A percentile compares a stretch with the other conserved stretches of the same genome.
Conservation (phyloP, 2,329 filamentous ascomycete species). For the Paraconiothyrium sp. region DNA sequence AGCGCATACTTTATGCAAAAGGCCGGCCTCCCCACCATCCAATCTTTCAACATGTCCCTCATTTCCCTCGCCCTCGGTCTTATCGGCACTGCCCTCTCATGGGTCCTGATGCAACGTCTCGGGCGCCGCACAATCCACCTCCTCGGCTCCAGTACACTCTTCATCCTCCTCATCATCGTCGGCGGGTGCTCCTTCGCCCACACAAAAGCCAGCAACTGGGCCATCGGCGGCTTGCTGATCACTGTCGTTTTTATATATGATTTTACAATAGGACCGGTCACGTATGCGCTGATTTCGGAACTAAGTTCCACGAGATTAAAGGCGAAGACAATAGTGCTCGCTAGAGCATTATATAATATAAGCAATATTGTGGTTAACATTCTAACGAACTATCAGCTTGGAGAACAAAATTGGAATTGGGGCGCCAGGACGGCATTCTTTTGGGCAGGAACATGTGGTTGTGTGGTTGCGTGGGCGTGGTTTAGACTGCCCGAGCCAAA, state of each 20-base stretch:
- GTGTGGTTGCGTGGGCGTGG: conserved; percentile 80
- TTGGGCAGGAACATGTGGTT: conserved; percentile 80
- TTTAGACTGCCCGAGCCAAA: conserved; percentile 81
- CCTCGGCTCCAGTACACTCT: conserved; percentile 67
- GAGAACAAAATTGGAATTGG: conserved; percentile 77
- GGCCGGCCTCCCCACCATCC: conserved; percentile 53
- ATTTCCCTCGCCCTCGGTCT: conserved; percentile 72
- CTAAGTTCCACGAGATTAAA: conserved; percentile 80
- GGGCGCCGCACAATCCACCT: conserved; percentile 80
- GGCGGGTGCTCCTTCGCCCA: conserved; percentile 75
- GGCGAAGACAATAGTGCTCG: conserved; percentile 87
- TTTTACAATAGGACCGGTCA: conserved; percentile 83
- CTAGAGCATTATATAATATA: conserved; percentile 77
- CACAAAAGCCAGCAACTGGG: conserved; percentile 58
- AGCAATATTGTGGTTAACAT: conserved; percentile 82
- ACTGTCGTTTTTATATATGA: conserved; percentile 75
- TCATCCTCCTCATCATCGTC: conserved; percentile 76
- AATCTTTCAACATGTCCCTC: conserved; percentile 57
- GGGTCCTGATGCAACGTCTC: conserved; percentile 81
- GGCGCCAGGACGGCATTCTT: conserved; percentile 85
- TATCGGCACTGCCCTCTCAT: conserved; percentile 79
- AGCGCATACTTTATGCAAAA: conserved; percentile 58
- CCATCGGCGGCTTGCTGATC: conserved; percentile 43
- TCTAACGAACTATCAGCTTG: conserved; percentile 63
- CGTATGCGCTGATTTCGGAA: conserved; percentile 86